These are phyloP conservation scores for Drechslerella dactyloides DNA, from an alignment of 2,329 filamentous ascomycete genomes.

Conservation along the genomic window DNA sequence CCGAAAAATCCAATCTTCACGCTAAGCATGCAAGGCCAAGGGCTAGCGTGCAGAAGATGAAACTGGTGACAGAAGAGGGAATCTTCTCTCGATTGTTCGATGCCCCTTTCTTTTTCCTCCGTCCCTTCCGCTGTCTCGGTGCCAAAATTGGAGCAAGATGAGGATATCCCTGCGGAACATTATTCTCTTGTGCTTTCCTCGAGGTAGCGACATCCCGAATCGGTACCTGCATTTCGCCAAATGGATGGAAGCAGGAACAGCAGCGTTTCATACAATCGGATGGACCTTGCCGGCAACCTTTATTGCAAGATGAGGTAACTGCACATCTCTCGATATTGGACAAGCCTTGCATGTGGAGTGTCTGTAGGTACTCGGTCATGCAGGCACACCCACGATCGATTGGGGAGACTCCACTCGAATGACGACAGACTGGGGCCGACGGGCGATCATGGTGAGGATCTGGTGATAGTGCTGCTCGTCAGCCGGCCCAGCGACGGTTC, in stretches of 20 bases:
- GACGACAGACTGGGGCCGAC: slow-evolving; percentile 38
- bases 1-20: slow-evolving; percentile 31
- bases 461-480: too few relatives aligned
- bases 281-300: not conserved
- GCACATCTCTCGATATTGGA: not conserved
- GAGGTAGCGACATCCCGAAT: not conserved
- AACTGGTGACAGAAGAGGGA: slow-evolving; percentile 39
- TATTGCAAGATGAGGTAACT: slow-evolving; percentile 7
- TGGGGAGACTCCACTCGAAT: slow-evolving; percentile 20
- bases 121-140: slow-evolving; percentile 4
- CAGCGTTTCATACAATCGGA: slow-evolving; percentile 22
- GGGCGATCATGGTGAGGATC: slow-evolving; percentile 3
- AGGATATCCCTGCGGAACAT: not conserved
- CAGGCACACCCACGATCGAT: not conserved
- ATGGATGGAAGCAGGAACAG: slow-evolving; percentile 6
- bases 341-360: not conserved
- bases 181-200: not conserved
- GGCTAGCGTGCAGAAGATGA: slow-evolving; percentile 39
- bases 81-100: not conserved
- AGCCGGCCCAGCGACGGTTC: too few relatives aligned
- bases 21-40: slow-evolving; percentile 8
- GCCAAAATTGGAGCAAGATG: slow-evolving; percentile 46
- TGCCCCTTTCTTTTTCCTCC: slow-evolving; percentile 1
- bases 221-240: slow-evolving; percentile 49
- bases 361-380: not conserved